Conservation (phyloP, 768 basidiomycete species). For the Lepiota venenata region DNA sequence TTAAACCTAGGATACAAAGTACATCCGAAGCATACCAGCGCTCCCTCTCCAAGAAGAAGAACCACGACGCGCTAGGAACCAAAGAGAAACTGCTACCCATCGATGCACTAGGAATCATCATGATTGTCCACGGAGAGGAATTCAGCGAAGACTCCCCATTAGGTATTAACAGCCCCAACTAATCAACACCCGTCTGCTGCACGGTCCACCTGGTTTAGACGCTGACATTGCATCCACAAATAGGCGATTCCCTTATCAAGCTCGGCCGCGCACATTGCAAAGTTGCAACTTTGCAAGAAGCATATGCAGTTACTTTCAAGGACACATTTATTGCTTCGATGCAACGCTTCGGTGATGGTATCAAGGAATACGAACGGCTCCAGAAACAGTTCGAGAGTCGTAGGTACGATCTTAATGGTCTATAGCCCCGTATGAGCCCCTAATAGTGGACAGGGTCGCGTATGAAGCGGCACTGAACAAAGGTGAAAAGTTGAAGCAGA, state of each 20-base stretch:
- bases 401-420: conserved; percentile 43
- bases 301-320: conserved; percentile 66
- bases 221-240: not conserved
- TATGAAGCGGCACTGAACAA: conserved; percentile 76
- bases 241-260: conserved; percentile 70
- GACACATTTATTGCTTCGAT: conserved; percentile 73
- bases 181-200: not conserved
- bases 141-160: conserved; percentile 74
- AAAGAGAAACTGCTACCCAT: conserved; percentile 71
- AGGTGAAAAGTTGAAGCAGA: conserved; percentile 58
- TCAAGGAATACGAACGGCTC: conserved; percentile 78
- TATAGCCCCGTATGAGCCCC: not conserved
- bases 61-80: conserved; percentile 57
- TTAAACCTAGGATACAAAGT: conserved; percentile 53
- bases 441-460: conserved; percentile 47
- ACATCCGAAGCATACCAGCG: conserved; percentile 73
- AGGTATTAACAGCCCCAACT: conserved; percentile 33
- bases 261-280: conserved; percentile 85
- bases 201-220: too few species aligned
- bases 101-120: conserved; percentile 80
- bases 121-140: conserved; percentile 84
- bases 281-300: conserved; percentile 81
- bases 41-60: conserved; percentile 72
- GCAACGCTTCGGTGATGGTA: conserved; percentile 61
- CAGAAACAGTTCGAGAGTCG: conserved; percentile 87